These are phyloP conservation scores for Tolypocladium pustulatum DNA, from an alignment of 2,329 filamentous ascomycete genomes.

Conservation along the genomic window DNA sequence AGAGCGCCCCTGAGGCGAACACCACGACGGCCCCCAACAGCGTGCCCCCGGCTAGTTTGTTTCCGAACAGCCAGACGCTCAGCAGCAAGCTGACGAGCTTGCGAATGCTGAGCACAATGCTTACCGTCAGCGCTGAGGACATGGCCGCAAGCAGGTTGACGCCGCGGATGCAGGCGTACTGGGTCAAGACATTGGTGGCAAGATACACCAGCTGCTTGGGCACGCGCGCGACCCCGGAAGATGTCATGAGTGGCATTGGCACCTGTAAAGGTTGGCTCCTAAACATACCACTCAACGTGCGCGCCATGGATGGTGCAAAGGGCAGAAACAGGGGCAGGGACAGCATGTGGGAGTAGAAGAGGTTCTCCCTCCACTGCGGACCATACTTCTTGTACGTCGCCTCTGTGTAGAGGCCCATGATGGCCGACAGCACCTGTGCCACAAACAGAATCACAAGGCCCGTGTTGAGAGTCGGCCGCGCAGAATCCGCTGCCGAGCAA, in stretches of 20 bases:
- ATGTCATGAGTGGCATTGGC: slow-evolving; percentile 9
- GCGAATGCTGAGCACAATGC: slow-evolving; percentile 89
- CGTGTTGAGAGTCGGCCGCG: slow-evolving; percentile 29
- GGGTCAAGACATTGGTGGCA: slow-evolving; percentile 70
- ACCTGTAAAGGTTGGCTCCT: slow-evolving; percentile 47
- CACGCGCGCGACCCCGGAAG: slow-evolving; percentile 16
- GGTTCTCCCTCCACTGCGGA: slow-evolving; percentile 86
- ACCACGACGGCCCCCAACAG: slow-evolving; percentile 74
- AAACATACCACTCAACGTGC: slow-evolving; percentile 54
- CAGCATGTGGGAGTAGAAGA: slow-evolving; percentile 82
- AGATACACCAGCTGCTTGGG: slow-evolving; percentile 66
- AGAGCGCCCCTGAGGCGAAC: slow-evolving; percentile 82
- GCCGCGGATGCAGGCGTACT: slow-evolving; percentile 89
- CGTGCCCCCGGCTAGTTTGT: slow-evolving; percentile 65
- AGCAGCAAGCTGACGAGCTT: slow-evolving; percentile 86
- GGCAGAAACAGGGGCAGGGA: slow-evolving; percentile 68
- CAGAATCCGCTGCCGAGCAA: neutral
- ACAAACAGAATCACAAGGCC: slow-evolving; percentile 77
- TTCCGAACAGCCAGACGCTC: slow-evolving; percentile 92
- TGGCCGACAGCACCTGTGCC: slow-evolving; percentile 81
- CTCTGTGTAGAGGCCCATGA: slow-evolving; percentile 93
- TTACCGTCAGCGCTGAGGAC: slow-evolving; percentile 86
- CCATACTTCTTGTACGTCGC: slow-evolving; percentile 79
- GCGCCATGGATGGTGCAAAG: slow-evolving; percentile 53
- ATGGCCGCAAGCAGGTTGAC: slow-evolving; percentile 89